Percentiles rank a stretch among this genome's conserved stretches.
phyloP scores from a whole-genome alignment of 2,329 filamentous ascomycete genomes.

The Onygena corvina region DNA sequence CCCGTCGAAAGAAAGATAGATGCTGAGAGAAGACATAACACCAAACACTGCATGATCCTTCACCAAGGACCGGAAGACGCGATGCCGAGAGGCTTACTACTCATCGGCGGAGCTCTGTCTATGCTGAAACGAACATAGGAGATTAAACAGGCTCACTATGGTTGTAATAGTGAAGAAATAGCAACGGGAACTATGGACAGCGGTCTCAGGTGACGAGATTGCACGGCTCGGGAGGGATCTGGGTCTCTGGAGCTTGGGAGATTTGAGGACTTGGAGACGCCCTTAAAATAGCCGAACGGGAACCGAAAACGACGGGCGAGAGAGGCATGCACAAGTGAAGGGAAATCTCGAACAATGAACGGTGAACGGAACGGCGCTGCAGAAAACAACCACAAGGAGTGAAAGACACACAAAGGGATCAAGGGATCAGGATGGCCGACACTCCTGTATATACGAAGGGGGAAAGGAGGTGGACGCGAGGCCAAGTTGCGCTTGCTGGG shows the following conservation, averaged over 20 bases:
- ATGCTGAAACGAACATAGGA: not conserved
- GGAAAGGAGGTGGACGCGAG: not conserved
- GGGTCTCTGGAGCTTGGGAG: not conserved
- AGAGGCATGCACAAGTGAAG: not conserved
- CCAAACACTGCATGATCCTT: slow-evolving; percentile 27
- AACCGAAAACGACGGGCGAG: not conserved
- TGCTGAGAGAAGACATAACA: slow-evolving; percentile 25
- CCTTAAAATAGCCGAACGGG: not conserved
- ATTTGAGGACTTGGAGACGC: not conserved
- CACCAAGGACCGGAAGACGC: not conserved
- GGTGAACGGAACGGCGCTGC: not conserved
- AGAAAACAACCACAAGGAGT: not conserved
- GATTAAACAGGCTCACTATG: not conserved
- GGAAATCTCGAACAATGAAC: not conserved
- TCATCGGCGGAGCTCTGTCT: slow-evolving; percentile 1
- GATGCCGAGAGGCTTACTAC: slow-evolving; percentile 6
- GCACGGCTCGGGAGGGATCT: not conserved
- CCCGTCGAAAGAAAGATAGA: slow-evolving; percentile 24
- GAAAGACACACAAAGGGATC: not conserved
- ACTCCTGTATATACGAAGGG: not conserved
- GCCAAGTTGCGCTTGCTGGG: not conserved
- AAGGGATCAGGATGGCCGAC: not conserved
- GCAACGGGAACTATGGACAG: not conserved
- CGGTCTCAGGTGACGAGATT: not conserved
- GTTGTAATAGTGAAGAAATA: not conserved